Percentiles rank a stretch among this genome's conserved stretches.
Conservation (phyloP, 176 grass and related monocot species). For the Hordeum vulgare region DNA sequence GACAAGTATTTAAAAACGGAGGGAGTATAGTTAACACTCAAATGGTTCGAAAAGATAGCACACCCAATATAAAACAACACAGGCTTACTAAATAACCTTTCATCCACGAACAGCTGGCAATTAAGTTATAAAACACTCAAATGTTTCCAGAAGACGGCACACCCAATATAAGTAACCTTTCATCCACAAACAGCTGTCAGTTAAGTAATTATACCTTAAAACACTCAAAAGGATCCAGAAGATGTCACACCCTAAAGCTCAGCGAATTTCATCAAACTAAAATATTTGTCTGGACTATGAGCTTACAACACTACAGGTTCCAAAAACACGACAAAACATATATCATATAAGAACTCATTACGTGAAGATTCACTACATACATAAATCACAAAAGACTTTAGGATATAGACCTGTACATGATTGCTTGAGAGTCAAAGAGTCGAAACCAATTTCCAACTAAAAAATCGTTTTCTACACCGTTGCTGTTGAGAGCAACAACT, state of each 20-base stretch:
- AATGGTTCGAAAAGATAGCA: too few species aligned
- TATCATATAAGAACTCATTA: background rate
- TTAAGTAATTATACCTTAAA: too few species aligned
- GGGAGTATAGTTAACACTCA: too few species aligned
- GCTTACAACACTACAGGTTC: background rate
- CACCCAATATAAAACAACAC: too few species aligned
- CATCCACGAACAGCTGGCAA: too few species aligned
- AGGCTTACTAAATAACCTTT: too few species aligned
- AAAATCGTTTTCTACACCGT: slow-evolving; percentile 11
- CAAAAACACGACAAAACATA: background rate
- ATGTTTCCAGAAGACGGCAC: too few species aligned
- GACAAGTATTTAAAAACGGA: too few species aligned
- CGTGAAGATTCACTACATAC: slow-evolving; percentile 8
- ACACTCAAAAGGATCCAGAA: background rate
- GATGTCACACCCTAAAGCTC: background rate
- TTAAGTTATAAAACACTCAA: too few species aligned
- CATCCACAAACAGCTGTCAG: too few species aligned
- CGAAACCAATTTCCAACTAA: background rate
- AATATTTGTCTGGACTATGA: background rate
- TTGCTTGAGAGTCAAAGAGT: slow-evolving; percentile 26
- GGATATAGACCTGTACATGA: slow-evolving; percentile 35
- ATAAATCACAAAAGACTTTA: slow-evolving; percentile 5
- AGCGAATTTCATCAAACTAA: background rate
- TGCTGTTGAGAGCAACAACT: background rate
- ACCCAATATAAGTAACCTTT: too few species aligned